These are phyloP conservation scores for Trichoderma guizhouense DNA, from an alignment of 2,329 filamentous ascomycete genomes.

Conservation along the genomic window DNA sequence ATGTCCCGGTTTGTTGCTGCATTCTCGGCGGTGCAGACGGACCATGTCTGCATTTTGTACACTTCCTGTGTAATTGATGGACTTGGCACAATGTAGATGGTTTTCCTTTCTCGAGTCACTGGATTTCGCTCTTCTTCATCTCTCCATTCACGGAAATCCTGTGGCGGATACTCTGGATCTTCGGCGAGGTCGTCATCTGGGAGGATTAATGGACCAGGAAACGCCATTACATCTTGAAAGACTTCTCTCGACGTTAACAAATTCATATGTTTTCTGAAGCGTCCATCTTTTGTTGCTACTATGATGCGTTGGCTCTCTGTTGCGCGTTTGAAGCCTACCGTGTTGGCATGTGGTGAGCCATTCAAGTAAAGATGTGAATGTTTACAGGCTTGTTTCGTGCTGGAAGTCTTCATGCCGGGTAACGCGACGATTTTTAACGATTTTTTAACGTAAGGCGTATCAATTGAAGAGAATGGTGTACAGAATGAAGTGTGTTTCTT, in stretches of 20 bases:
- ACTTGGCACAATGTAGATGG: constrained; percentile 51
- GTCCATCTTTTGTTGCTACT: constrained; percentile 27
- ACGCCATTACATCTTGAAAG: constrained; percentile 33
- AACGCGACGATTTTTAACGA: neutral
- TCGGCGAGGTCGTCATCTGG: constrained; percentile 57
- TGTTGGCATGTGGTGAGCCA: constrained; percentile 6
- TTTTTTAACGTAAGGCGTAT: neutral
- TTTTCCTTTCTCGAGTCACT: constrained; percentile 43
- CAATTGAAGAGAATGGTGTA: too few relatives aligned
- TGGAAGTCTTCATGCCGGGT: neutral
- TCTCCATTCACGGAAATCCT: constrained; percentile 52
- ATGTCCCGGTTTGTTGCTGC: constrained; percentile 24
- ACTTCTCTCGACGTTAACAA: constrained; percentile 19
- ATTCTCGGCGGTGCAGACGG: neutral
- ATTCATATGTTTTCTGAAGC: constrained; percentile 20
- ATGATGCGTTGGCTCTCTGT: constrained; percentile 29
- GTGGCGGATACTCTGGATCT: constrained; percentile 49
- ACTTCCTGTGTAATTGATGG: constrained; percentile 40
- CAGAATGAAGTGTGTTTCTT: neutral
- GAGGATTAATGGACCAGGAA: constrained; percentile 57
- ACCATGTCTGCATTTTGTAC: constrained; percentile 43
- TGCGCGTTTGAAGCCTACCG: constrained; percentile 29
- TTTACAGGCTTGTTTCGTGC: neutral
- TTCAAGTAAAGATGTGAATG: constrained; percentile 12
- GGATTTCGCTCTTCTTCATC: constrained; percentile 45